phyloP scores from a whole-genome alignment of 176 grass and related monocot genomes.

The Canna indica region DNA sequence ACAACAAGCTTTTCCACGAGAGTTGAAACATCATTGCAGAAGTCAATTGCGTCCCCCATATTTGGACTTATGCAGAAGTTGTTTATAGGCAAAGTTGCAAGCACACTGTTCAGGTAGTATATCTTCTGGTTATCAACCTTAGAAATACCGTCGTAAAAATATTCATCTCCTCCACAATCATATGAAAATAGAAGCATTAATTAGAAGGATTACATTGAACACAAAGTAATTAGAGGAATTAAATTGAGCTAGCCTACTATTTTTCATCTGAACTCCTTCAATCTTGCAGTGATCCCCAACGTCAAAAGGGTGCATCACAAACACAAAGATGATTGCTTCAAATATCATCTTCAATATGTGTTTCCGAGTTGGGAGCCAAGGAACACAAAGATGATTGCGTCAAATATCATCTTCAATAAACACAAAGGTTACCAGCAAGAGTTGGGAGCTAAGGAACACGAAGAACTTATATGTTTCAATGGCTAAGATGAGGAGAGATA shows the following conservation, averaged over 20 bases:
- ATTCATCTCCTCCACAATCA: slow-evolving; percentile 96
- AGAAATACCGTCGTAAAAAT: slow-evolving; percentile 87
- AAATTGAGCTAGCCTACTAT: neutral
- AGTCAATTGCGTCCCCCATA: too few species aligned
- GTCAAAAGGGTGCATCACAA: too few species aligned
- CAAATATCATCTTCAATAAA: too few species aligned
- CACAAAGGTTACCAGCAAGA: too few species aligned
- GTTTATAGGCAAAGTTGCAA: slow-evolving; percentile 50
- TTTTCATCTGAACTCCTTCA: neutral
- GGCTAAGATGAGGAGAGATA: too few species aligned
- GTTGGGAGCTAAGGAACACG: too few species aligned
- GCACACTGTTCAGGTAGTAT: slow-evolving; percentile 60
- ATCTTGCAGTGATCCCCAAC: too few species aligned
- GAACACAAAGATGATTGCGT: too few species aligned
- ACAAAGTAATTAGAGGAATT: neutral
- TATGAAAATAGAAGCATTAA: slow-evolving; percentile 27
- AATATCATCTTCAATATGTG: too few species aligned
- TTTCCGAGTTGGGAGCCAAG: too few species aligned
- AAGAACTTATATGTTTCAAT: too few species aligned
- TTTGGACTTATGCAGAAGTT: slow-evolving; percentile 86
- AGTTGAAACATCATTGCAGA: slow-evolving; percentile 62
- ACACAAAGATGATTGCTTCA: too few species aligned
- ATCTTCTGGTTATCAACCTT: slow-evolving; percentile 83
- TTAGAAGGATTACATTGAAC: neutral
- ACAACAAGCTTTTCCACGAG: slow-evolving; percentile 61